Conservation (phyloP, 495 filamentous ascomycete species). For the Trichocladium antarcticum region DNA sequence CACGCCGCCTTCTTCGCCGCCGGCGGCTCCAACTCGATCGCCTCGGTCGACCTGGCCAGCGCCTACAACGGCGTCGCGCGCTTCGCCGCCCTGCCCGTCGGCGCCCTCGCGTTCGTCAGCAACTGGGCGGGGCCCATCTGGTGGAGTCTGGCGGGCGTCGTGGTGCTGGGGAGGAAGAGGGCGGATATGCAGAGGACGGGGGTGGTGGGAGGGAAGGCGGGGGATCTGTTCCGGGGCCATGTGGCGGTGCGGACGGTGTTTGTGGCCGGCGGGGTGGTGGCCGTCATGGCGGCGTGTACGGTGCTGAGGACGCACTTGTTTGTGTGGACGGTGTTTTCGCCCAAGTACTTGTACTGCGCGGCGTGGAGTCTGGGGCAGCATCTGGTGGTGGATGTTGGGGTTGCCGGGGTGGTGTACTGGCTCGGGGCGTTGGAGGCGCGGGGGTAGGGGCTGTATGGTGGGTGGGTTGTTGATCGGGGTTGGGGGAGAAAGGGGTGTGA, state of each 20-base stretch:
- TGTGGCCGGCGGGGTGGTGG: constrained; percentile 44
- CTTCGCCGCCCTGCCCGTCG: constrained; percentile 59
- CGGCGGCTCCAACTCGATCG: constrained; percentile 86
- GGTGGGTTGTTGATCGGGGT: neutral
- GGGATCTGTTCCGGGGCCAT: constrained; percentile 34
- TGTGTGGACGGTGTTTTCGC: constrained; percentile 97
- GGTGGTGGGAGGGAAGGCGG: constrained; percentile 4
- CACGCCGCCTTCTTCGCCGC: constrained; percentile 79
- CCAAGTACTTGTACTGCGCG: constrained; percentile 87
- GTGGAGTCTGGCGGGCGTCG: constrained; percentile 55
- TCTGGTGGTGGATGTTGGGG: constrained; percentile 52
- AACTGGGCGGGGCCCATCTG: constrained; percentile 92
- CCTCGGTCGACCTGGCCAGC: constrained; percentile 70
- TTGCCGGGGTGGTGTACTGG: constrained; percentile 48
- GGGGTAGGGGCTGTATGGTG: neutral
- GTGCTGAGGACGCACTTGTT: constrained; percentile 80
- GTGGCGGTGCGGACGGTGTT: constrained; percentile 56
- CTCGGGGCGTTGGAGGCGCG: constrained; percentile 22
- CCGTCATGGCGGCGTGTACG: constrained; percentile 84
- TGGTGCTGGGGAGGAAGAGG: constrained; percentile 36
- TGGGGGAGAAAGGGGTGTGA: no score
- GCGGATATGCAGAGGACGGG: neutral
- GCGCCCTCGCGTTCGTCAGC: constrained; percentile 66
- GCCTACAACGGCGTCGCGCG: constrained; percentile 71
- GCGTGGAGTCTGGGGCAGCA: constrained; percentile 81